A percentile compares a stretch with the other conserved stretches of the same genome.
Conservation (phyloP, 2,329 filamentous ascomycete genomes). For the Phialophora tarda region DNA sequence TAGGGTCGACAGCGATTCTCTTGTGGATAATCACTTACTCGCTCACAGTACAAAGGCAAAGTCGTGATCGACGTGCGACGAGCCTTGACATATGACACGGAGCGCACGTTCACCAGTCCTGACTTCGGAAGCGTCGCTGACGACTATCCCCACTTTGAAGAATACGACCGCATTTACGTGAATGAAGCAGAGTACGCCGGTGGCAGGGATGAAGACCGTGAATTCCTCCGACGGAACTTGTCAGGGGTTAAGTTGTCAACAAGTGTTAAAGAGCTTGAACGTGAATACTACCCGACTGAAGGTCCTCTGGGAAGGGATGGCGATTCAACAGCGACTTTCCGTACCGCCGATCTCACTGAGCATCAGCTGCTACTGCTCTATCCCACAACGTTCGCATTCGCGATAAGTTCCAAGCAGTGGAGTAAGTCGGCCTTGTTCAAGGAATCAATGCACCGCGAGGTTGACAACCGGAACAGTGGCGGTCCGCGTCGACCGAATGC, state of each 20-base stretch:
- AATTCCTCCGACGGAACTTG: background rate
- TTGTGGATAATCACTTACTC: background rate
- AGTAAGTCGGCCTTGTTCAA: background rate
- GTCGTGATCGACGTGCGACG: background rate
- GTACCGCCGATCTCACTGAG: background rate
- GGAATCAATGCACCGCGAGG: background rate
- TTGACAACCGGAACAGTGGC: background rate
- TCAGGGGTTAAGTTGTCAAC: background rate
- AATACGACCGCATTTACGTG: background rate
- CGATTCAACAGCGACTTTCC: background rate
- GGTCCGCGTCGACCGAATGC: background rate
- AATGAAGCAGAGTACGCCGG: background rate
- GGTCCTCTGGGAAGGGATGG: background rate
- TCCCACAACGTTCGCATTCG: background rate
- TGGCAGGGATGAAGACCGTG: background rate
- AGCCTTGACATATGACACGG: background rate
- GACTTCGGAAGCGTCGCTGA: background rate
- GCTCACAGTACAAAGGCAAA: background rate
- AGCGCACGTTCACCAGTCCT: background rate
- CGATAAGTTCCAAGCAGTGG: background rate
- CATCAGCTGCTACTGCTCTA: constrained; percentile 1
- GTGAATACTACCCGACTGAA: background rate
- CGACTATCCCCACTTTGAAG: background rate
- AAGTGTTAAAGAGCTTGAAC: background rate
- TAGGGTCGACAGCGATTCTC: background rate